A percentile compares a stretch with the other conserved stretches of the same genome.
Conservation (phyloP, 176 grass and related monocot species). For the Miscanthus lutarioriparius region DNA sequence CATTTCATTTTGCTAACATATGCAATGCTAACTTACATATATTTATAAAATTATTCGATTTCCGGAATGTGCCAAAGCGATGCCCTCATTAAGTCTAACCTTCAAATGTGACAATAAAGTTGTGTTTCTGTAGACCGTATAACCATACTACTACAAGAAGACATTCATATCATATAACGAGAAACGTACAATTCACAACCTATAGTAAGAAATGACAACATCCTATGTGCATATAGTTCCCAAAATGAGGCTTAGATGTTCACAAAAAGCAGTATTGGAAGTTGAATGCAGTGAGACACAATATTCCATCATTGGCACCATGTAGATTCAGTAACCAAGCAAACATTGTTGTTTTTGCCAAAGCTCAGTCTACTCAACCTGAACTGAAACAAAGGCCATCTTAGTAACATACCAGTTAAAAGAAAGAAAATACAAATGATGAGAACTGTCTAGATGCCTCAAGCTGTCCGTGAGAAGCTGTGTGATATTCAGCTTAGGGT, state of each 20-base stretch:
- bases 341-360: background rate
- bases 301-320: slow-evolving; percentile 2
- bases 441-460: slow-evolving; percentile 29
- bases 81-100: too few relatives aligned
- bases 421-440: slow-evolving; percentile 7
- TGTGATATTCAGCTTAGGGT: background rate
- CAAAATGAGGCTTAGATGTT: slow-evolving; percentile 8
- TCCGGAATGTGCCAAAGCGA: too few relatives aligned
- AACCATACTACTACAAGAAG: too few relatives aligned
- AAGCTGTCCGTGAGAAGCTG: background rate
- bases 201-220: background rate
- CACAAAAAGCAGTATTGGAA: background rate
- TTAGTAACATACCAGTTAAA: slow-evolving; percentile 29
- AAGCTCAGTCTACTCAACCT: slow-evolving; percentile 24
- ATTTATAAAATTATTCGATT: too few relatives aligned
- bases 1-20: too few relatives aligned
- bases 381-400: background rate
- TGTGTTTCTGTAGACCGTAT: too few relatives aligned
- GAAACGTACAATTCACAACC: background rate
- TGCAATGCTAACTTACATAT: too few relatives aligned
- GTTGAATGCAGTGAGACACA: background rate
- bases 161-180: background rate
- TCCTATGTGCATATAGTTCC: too few relatives aligned
- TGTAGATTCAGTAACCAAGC: slow-evolving; percentile 21
- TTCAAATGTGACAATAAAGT: too few relatives aligned